Base-by-base conservation (phyloP, 495 filamentous ascomycete species). In the Viridothelium virens region DNA sequence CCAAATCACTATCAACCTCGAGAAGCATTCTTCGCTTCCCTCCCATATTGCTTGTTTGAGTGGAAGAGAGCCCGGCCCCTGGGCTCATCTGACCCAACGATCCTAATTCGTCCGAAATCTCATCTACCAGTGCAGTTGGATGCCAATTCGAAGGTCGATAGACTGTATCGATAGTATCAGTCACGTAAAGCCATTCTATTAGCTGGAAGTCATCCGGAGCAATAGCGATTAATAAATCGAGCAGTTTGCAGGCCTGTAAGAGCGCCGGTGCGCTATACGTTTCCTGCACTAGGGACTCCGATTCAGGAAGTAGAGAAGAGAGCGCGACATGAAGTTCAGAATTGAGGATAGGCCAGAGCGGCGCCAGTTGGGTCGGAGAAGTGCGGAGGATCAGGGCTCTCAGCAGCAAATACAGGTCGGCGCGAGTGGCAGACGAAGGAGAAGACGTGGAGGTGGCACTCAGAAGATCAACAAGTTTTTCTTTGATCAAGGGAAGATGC, bases 191-290 rank as follows among this genome's bases (percentile, higher is more conserved):
- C 94, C 94, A 99, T 78, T 96, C 91, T 64, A 91, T 84, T 47
- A 96, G 81, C 74, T 97, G 94, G 75, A 97, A 99, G 72, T 97
- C 94, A 68, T 99, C 95, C 0, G 92, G 94, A 3, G 87, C 87
- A 18, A 91, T 80, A n/a, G 90, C 84, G 36, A 99, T 80, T 5
- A 99, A 78, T 33, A 88, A 79, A 66, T 97, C 95, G 6, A 99
- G 81, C 2, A 99, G 83, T 73, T 97, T 97, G 75, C 90, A 96
- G 1, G 91, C 92, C 74, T 97, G 92, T 47, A 97, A 79, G 34
- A 96, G 78, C 11, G 87, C 84, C 34, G 82, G 77, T 67, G 89
- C 85, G 71, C 84, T 91, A 77, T 90, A 94, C 16, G 84, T 87
- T 36, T 92, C 90, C n/a, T 84, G 85, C 70, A 89, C 85, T 34